These are phyloP conservation scores for Tricholoma matsutake DNA, from an alignment of 768 basidiomycete species.

Conservation along the genomic window DNA sequence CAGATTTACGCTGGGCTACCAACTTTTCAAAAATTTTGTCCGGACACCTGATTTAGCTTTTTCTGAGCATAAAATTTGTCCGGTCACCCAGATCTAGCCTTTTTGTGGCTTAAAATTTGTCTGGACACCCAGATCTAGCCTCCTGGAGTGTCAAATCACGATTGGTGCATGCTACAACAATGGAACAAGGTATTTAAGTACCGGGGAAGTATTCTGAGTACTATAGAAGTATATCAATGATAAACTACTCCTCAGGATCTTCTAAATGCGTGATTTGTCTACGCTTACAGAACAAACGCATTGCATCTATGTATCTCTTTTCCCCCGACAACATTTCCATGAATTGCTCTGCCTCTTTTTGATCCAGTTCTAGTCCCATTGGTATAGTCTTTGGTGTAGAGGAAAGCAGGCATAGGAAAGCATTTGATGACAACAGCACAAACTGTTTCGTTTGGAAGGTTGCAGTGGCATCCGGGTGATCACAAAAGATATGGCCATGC, in stretches of 20 bases:
- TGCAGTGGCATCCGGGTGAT: not conserved
- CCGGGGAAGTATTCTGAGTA: not conserved
- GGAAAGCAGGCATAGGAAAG: not conserved
- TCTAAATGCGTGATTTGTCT: not conserved
- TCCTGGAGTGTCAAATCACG: too few relatives aligned
- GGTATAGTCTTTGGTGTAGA: too few relatives aligned
- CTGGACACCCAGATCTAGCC: not conserved
- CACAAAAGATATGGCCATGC: constrained; percentile 7
- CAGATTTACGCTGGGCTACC: too few relatives aligned
- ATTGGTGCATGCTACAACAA: too few relatives aligned
- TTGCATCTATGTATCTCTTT: too few relatives aligned
- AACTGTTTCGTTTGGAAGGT: not conserved
- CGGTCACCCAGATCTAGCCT: not conserved
- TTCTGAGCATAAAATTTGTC: not conserved
- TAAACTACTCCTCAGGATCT: too few relatives aligned
- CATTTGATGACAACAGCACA: not conserved
- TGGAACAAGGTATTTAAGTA: not conserved
- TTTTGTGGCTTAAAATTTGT: not conserved
- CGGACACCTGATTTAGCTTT: not conserved
- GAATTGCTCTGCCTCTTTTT: too few relatives aligned
- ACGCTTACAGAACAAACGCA: not conserved
- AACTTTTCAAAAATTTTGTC: too few relatives aligned
- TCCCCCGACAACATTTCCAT: too few relatives aligned
- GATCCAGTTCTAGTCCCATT: too few relatives aligned
- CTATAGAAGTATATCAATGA: too few relatives aligned